These are phyloP conservation scores for Forsythia suspensa DNA, from an alignment of 257 asterid genomes.

Conservation along the genomic window DNA sequence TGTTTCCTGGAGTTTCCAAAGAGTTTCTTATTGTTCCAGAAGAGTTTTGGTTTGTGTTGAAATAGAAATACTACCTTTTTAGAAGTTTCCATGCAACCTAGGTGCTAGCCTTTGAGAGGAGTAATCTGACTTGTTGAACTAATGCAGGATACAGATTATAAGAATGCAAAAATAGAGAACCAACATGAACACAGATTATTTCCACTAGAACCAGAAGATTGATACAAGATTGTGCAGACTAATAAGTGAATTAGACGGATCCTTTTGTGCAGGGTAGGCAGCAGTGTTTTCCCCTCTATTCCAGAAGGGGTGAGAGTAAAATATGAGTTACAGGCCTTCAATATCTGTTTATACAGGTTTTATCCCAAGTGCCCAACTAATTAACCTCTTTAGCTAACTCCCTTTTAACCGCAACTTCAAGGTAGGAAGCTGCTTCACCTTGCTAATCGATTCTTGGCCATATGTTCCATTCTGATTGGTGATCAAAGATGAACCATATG, in stretches of 20 bases:
- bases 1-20: too few species aligned
- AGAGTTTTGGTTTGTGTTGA: too few species aligned
- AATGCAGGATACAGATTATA: not conserved
- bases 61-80: not conserved
- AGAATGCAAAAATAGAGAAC: not conserved
- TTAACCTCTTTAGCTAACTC: not conserved
- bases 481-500: not conserved
- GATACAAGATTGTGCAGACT: not conserved
- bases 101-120: not conserved
- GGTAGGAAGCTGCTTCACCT: not conserved
- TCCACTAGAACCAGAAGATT: not conserved
- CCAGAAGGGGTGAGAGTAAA: not conserved
- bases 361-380: not conserved
- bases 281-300: not conserved
- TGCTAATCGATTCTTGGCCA: not conserved
- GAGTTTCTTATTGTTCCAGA: too few species aligned
- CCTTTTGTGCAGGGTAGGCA: not conserved
- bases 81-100: not conserved
- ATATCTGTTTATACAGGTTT: not conserved
- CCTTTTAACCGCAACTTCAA: not conserved
- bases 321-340: not conserved
- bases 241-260: not conserved
- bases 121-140: not conserved
- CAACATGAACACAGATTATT: not conserved
- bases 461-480: not conserved